phyloP scores from a whole-genome alignment of 169 alveolate genomes.

The Cryptosporidium felis region DNA sequence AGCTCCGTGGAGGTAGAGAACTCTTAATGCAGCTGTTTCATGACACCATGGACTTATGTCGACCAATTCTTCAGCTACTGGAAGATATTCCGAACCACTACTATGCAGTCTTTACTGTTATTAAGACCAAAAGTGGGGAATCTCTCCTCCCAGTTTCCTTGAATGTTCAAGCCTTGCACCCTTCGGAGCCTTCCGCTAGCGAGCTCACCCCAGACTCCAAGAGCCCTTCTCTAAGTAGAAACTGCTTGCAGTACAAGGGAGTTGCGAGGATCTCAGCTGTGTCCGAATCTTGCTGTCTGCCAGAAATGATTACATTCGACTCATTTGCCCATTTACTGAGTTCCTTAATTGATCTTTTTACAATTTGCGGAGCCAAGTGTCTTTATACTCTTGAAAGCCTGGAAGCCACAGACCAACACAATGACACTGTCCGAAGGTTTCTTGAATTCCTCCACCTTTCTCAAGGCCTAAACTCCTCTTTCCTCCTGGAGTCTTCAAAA shows the following conservation, averaged over 20 bases:
- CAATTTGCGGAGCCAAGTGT: conserved; percentile 63
- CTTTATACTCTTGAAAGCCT: conserved; percentile 34
- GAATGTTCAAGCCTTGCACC: conserved; percentile 34
- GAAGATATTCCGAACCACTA: conserved; percentile 65
- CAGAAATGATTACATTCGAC: conserved; percentile 44
- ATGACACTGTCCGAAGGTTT: conserved; percentile 61
- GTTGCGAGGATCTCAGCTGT: conserved; percentile 24
- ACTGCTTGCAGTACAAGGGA: conserved; percentile 18
- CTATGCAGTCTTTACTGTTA: conserved; percentile 27
- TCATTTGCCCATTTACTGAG: conserved; percentile 41
- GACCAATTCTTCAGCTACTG: conserved; percentile 68
- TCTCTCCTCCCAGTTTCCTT: conserved; percentile 28
- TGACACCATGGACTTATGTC: conserved; percentile 63
- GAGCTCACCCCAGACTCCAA: conserved; percentile 12
- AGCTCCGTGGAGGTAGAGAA: conserved; percentile 41
- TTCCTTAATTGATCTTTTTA: conserved; percentile 19
- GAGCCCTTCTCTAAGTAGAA: conserved; percentile 8
- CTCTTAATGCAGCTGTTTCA: conserved; percentile 48
- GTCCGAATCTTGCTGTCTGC: conserved; percentile 54
- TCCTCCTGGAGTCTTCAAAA: conserved; percentile 29
- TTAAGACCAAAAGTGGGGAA: conserved; percentile 5
- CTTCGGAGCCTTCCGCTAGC: neutral
- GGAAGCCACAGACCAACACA: conserved; percentile 60
- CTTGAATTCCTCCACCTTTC: conserved; percentile 62
- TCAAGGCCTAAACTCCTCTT: conserved; percentile 57